A percentile compares a stretch with the other conserved stretches of the same genome.
Evolutionary conservation across 352 stramenopile species (phyloP).

Genomic region (Pythium biforme): DNA sequence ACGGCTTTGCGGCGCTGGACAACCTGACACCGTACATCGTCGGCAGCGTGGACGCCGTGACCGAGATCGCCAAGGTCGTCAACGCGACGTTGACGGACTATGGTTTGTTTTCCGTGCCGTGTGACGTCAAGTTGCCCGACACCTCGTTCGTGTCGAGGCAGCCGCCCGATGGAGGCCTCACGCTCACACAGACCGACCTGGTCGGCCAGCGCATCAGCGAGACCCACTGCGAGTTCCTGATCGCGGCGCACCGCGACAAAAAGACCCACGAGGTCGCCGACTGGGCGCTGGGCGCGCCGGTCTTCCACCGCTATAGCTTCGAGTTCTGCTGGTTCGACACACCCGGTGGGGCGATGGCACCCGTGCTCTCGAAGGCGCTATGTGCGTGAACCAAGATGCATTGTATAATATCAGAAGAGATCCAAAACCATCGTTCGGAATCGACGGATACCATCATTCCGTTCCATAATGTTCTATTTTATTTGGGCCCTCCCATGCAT

Average conservation of each 20-base stretch:
- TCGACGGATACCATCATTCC: not conserved
- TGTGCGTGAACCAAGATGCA: not conserved
- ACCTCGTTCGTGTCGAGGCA: not conserved
- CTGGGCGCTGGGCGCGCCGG: not conserved
- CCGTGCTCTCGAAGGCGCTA: not conserved
- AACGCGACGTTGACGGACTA: not conserved
- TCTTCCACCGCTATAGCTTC: conserved; percentile 12
- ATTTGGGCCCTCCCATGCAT: not conserved
- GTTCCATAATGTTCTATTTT: not conserved
- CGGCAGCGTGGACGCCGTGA: not conserved
- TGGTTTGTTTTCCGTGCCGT: not conserved
- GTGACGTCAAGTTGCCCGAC: not conserved
- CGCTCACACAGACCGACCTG: conserved; percentile 4
- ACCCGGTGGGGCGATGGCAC: not conserved
- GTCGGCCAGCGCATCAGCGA: not conserved
- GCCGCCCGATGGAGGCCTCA: not conserved
- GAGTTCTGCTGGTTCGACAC: conserved; percentile 5
- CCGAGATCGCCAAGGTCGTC: not conserved
- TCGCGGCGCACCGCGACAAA: not conserved
- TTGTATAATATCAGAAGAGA: too few species aligned
- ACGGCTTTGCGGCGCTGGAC: not conserved
- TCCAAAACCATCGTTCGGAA: not conserved
- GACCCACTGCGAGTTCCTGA: not conserved
- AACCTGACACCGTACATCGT: not conserved
- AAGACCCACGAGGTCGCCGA: not conserved